Evolutionary conservation across 2,329 filamentous ascomycete genomes (phyloP).

Genomic region (Aschersonia sp.): DNA sequence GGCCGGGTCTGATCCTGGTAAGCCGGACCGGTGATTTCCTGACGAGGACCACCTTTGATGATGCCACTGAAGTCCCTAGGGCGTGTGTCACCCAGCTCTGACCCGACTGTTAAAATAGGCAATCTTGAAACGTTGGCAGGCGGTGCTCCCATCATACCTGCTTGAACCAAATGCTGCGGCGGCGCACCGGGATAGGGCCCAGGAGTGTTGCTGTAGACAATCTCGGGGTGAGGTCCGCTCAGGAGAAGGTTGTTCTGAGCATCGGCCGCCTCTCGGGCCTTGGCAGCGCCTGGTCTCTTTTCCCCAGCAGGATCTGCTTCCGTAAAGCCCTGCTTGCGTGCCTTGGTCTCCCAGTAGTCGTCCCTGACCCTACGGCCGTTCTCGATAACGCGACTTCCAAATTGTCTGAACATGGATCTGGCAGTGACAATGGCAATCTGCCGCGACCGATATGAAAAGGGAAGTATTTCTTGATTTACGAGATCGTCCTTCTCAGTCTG

Average conservation of each 20-base stretch:
- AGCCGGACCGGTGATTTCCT: slow-evolving; percentile 74
- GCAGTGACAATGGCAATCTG: slow-evolving; percentile 98
- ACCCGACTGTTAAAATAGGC: slow-evolving; percentile 70
- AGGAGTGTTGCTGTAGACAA: slow-evolving; percentile 71
- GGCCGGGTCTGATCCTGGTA: slow-evolving; percentile 80
- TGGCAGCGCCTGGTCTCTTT: slow-evolving; percentile 84
- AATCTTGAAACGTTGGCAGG: slow-evolving; percentile 56
- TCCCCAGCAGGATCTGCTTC: slow-evolving; percentile 93
- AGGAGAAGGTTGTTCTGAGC: slow-evolving; percentile 50
- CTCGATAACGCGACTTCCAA: slow-evolving; percentile 84
- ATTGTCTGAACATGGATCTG: slow-evolving; percentile 96
- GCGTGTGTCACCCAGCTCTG: slow-evolving; percentile 64
- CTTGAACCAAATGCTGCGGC: slow-evolving; percentile 55
- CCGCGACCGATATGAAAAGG: slow-evolving; percentile 94
- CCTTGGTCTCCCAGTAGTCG: slow-evolving; percentile 98
- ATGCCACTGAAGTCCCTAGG: slow-evolving; percentile 73
- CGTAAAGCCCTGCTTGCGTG: slow-evolving; percentile 92
- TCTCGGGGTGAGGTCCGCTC: slow-evolving; percentile 63
- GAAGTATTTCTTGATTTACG: slow-evolving; percentile 86
- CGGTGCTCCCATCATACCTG: slow-evolving; percentile 53
- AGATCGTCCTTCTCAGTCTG: slow-evolving; percentile 94
- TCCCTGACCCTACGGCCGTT: slow-evolving; percentile 85
- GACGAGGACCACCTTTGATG: slow-evolving; percentile 62
- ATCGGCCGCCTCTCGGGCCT: slow-evolving; percentile 70
- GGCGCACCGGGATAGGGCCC: slow-evolving; percentile 51